Evolutionary conservation across 306 rosid species (phyloP), one percentile per base, ranked within the genome.

Genomic region (Quillaja saponaria): DNA sequence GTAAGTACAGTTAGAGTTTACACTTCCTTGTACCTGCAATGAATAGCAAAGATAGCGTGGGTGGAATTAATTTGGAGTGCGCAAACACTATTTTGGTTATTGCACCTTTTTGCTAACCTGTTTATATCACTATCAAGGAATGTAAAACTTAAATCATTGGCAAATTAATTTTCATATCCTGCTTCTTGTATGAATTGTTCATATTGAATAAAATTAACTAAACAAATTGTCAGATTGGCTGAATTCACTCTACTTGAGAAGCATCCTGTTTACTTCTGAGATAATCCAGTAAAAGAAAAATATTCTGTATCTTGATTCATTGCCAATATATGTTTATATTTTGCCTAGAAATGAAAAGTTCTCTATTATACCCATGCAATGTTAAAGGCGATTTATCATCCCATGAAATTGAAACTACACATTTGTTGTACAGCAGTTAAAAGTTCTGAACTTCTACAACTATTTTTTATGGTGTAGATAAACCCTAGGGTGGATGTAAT

Each of bases 1-100:
- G 91, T 88, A 82, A 84, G 95, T 56, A 38, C 68, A n/a, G n/a
- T n/a, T n/a, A n/a, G n/a, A n/a, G 25, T 49, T 52, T 34, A 14
- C 51, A 33, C 49, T 50, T 58, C 10, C 18, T 45, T 2, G 38
- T 25, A 20, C 55, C 40, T 49, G 15, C 46, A 47, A 33, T 52
- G 39, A 66, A 25, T 67, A 4, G 33, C 13, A 48, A 2, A 7
- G 28, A 28, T 15, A 25, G 40, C 35, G 52, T 54, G 35, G 41
- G 34, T 61, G 41, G 33, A 60, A 51, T 18, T 45, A 28, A 49
- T 2, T 14, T 49, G 40, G 13, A 20, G 19, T 11, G 51, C 41
- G 38, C 13, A 63, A 8, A 19, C 6, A 21, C 28, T 54, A 8
- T 39, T 39, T 7, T 8, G 7, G 13, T 8, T 39, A 39, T 6